Percentiles rank a stretch among this genome's conserved stretches.
Conservation (phyloP, 2,329 filamentous ascomycete species). For the Aspergillus niger region DNA sequence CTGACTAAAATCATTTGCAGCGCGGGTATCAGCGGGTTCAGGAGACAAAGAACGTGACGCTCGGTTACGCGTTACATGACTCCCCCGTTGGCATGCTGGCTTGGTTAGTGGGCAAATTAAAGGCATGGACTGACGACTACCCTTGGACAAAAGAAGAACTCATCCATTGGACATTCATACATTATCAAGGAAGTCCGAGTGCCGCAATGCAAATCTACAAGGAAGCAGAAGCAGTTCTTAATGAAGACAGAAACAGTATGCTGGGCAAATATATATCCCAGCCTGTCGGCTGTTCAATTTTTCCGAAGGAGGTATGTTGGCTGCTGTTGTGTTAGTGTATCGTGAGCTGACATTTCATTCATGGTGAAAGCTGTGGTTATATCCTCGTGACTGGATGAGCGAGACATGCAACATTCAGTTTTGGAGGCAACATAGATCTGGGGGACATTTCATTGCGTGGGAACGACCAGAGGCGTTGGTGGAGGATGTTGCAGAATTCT, state of each 20-base stretch:
- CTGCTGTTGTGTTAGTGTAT: conserved; percentile 47
- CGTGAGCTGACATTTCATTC: too few relatives aligned
- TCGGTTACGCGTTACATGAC: conserved; percentile 70
- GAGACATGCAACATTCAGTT: conserved; percentile 9
- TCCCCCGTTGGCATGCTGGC: conserved; percentile 70
- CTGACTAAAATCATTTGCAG: conserved; percentile 50
- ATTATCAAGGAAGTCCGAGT: conserved; percentile 51
- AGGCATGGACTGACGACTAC: conserved; percentile 74
- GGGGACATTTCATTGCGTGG: conserved; percentile 58
- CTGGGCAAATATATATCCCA: conserved; percentile 46
- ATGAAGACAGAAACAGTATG: too few relatives aligned
- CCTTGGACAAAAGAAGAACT: conserved; percentile 76
- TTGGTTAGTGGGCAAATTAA: conserved; percentile 81
- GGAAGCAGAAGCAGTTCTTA: too few relatives aligned
- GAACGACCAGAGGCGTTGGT: conserved; percentile 52
- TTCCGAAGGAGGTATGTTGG: conserved; percentile 56
- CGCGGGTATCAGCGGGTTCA: conserved; percentile 64
- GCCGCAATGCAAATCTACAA: too few relatives aligned
- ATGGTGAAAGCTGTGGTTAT: too few relatives aligned
- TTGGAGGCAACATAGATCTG: conserved; percentile 19
- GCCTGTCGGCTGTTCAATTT: conserved; percentile 66
- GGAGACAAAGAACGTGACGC: conserved; percentile 44
- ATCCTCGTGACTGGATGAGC: conserved; percentile 45
- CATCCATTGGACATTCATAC: conserved; percentile 72
- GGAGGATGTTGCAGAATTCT: conserved; percentile 51